Conservation (phyloP, 108 stramenopile species). For the Mediolabrus comicus region DNA sequence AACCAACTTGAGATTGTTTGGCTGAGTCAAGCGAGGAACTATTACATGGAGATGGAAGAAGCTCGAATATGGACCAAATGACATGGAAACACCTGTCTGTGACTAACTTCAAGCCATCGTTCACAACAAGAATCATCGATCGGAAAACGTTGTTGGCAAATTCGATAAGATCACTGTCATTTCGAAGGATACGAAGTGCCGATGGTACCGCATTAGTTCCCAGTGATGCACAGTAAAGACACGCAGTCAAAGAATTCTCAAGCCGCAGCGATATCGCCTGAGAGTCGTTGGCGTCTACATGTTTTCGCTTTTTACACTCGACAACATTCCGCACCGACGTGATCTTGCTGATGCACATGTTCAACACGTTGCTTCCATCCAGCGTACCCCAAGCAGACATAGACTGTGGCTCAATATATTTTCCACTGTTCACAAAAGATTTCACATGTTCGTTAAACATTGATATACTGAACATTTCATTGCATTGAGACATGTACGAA, state of each 20-base stretch:
- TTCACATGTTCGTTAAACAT: slow-evolving; percentile 27
- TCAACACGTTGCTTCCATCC: slow-evolving; percentile 19
- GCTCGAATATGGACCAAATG: slow-evolving; percentile 35
- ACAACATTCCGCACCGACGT: slow-evolving; percentile 4
- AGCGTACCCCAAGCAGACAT: not conserved
- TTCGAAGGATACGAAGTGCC: not conserved
- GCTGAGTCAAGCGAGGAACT: not conserved
- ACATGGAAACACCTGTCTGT: slow-evolving; percentile 11
- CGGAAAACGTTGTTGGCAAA: slow-evolving; percentile 25
- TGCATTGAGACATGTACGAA: slow-evolving; percentile 22
- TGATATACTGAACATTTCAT: not conserved
- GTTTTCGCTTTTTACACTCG: not conserved
- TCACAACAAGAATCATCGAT: slow-evolving; percentile 9
- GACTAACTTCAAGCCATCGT: slow-evolving; percentile 14
- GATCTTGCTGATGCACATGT: slow-evolving; percentile 34
- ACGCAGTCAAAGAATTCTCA: slow-evolving; percentile 20
- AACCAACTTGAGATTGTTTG: not conserved
- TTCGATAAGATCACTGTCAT: slow-evolving; percentile 13
- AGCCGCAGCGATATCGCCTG: slow-evolving; percentile 1
- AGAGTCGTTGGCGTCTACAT: not conserved
- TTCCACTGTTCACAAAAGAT: slow-evolving; percentile 7
- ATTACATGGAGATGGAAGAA: slow-evolving; percentile 17
- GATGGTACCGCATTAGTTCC: not conserved
- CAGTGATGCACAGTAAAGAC: slow-evolving; percentile 27
- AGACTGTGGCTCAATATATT: slow-evolving; percentile 10